Evolutionary conservation across 139 green algal genomes (phyloP), one percentile per base, ranked within the genome.

Genomic region (Volvox reticuliferus): DNA sequence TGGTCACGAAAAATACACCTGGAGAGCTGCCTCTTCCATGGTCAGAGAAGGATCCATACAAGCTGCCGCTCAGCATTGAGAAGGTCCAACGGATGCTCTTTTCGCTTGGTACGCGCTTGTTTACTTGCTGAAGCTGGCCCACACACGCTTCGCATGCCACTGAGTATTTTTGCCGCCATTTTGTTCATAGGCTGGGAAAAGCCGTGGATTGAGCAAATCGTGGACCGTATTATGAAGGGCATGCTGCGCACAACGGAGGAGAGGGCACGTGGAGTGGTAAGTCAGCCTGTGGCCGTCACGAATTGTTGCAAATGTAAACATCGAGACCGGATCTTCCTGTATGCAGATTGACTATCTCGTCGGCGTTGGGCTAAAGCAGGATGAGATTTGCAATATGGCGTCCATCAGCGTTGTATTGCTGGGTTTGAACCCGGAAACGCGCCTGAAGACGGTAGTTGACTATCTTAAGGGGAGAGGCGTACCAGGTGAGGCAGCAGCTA

Each of bases 371-470:
- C 90, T 96, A 18, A 90, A 89, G 89, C 91, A 95, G 78, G 94
- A 96, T 37, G 93, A 96, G 91, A 87, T 96, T 26, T 96, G 94
- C 93, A 96, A 96, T 93, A 96, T 96, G 94, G 94, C 94, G 2
- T 93, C 77, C 85, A 95, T 96, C 86, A 94, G 92, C n/a, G 93
- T 95, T 26, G 93, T 95, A 75, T 90, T 96, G 92, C 90, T 96
- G 90, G 94, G 94, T 33, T 79, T 96, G 16, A 95, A 95, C 93
- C 94, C 94, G 14, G 92, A 95, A 33, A 96, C 92, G 2, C 89
- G 93, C 1, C 65, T 96, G 20, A 92, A 87, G 80, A 22, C 90
- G 6, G 91, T 95, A 24, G 88, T 95, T 6, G 90, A 93, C 16
- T 96, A 96, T 91, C 86, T 96, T 17, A 93, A 94, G 90, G 21